Conservation (phyloP, 371 early-diverging fungal species). For the Mucor irregularis region DNA sequence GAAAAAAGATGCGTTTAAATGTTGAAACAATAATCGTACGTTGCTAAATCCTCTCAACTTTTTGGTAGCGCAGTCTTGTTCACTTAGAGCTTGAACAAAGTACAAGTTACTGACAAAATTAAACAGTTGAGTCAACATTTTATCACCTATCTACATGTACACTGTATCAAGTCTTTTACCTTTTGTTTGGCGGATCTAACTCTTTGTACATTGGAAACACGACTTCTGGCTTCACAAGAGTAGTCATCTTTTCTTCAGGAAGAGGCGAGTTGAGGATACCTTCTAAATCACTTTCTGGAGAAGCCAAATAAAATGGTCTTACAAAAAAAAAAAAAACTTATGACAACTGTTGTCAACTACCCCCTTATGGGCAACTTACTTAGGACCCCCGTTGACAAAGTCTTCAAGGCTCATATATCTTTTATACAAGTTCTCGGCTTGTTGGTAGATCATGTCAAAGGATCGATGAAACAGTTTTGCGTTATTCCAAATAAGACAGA, state of each 20-base stretch:
- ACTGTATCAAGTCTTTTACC: too few species aligned
- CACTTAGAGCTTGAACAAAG: constrained; percentile 32
- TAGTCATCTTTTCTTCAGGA: constrained; percentile 7
- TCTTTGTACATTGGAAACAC: constrained; percentile 18
- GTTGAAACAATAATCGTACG: constrained; percentile 31
- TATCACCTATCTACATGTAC: neutral
- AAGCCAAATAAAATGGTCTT: constrained; percentile 15
- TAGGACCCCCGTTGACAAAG: constrained; percentile 16
- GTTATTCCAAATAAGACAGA: constrained; percentile 43
- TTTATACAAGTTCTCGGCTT: constrained; percentile 24
- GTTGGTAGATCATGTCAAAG: constrained; percentile 33
- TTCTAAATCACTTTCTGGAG: neutral
- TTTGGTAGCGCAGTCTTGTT: constrained; percentile 21
- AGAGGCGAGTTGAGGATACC: neutral
- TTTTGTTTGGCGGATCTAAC: constrained; percentile 7
- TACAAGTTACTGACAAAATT: constrained; percentile 22
- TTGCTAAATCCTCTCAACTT: constrained; percentile 30
- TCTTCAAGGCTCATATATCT: constrained; percentile 8
- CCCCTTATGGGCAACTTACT: constrained; percentile 4
- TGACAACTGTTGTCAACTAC: neutral
- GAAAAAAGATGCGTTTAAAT: constrained; percentile 36
- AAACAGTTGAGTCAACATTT: neutral
- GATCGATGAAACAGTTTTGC: constrained; percentile 39
- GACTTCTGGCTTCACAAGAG: neutral
- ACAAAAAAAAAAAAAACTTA: neutral